Base-by-base conservation (phyloP, 495 filamentous ascomycete genomes). In the Talaromyces adpressus region DNA sequence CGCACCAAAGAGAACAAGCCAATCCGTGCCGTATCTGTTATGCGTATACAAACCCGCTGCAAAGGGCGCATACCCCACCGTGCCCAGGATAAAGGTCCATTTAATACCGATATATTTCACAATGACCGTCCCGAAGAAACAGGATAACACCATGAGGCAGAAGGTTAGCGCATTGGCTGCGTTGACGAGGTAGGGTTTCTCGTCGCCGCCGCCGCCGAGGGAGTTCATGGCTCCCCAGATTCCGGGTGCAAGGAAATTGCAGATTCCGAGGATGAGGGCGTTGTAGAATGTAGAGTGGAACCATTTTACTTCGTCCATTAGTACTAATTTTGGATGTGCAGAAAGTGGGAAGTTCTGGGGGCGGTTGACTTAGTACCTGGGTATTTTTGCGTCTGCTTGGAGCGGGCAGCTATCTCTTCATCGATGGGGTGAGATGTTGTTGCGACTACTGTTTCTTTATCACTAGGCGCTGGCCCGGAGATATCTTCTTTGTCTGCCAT, bases 181-280 rank as follows among this genome's bases (percentile, higher is more conserved):
- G 67, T 89, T 88, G 62, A 89, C 83, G 12, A 89, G 79, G 62
- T 85, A 82, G 6, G 87, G 87, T n/a, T 72, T 77, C 62, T 84
- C 78, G 32, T 81, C 77, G 5, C 87, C 87, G 45, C 87, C 87
- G 18, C 86, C 87, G 36, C 87, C 87, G 16, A 89, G 79, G 0
- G 82, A 84, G 71, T 89, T 89, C 84, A 89, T 89, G 12, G 87
- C 87, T 27, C 79, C 80, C 87, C 87, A 89, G 65, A 89, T 82
- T 0, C 87, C 87, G 0, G 87, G 87, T 0, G 85, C 85, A 0
- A 82, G 74, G 64, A 90, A 82, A 66, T 84, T 85, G 74, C 82
- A 87, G 18, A 87, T 63, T 1, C 86, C 87, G 8, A 88, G 77
- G 25, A 90, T 79, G 16, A 84, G 77, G 34, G 85, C 83, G 76